phyloP scores from a whole-genome alignment of 75 land plant species.

The Sequoia sempervirens region DNA sequence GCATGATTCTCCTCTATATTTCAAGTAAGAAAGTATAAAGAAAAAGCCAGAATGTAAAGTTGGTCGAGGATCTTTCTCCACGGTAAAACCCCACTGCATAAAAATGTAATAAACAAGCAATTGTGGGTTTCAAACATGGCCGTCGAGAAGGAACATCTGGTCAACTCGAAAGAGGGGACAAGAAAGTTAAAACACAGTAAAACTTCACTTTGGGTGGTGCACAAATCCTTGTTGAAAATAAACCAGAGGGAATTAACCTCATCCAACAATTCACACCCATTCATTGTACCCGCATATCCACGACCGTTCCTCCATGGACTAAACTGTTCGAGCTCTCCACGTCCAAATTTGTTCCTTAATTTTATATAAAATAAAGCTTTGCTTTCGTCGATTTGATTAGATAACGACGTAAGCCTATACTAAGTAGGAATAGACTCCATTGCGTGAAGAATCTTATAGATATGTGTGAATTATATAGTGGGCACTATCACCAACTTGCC shows the following conservation, averaged over 20 bases:
- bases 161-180: too few relatives aligned
- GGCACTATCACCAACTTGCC: not conserved
- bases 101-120: too few relatives aligned
- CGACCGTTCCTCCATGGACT: too few relatives aligned
- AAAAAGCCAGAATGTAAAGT: too few relatives aligned
- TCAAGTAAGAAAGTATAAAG: too few relatives aligned
- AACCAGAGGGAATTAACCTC: not conserved
- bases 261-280: not conserved
- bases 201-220: not conserved
- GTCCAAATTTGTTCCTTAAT: too few relatives aligned
- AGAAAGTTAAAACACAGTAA: not conserved
- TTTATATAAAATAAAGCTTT: not conserved
- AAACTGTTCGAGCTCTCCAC: not conserved
- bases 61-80: too few relatives aligned
- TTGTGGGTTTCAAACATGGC: too few relatives aligned
- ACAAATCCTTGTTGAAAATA: not conserved
- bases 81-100: too few relatives aligned
- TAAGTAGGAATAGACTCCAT: not conserved
- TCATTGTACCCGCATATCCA: not conserved
- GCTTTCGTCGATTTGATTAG: not conserved
- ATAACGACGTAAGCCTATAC: not conserved
- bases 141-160: too few relatives aligned
- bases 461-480: constrained; percentile 5
- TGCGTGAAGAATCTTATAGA: not conserved
- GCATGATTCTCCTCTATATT: too few relatives aligned